Evolutionary conservation across 768 basidiomycete genomes (phyloP).

Genomic region (Pleurotus sapidus): DNA sequence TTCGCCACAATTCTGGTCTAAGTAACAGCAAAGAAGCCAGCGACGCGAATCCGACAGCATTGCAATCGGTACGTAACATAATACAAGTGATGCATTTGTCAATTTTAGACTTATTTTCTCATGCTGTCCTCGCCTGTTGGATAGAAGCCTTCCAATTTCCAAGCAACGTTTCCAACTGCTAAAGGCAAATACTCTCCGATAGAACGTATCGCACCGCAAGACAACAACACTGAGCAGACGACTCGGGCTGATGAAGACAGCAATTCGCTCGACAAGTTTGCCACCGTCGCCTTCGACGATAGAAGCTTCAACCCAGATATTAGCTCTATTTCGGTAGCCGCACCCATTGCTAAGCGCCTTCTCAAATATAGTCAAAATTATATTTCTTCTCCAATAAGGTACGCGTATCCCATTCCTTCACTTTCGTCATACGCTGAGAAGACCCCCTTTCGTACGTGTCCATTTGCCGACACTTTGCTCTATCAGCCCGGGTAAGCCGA

Average conservation of each 20-base stretch:
- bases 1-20: too few relatives aligned
- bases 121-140: neutral
- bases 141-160: neutral
- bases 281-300: neutral
- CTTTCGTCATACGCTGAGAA: too few relatives aligned
- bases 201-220: neutral
- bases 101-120: neutral
- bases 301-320: neutral
- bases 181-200: neutral
- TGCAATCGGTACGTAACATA: neutral
- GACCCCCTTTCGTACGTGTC: too few relatives aligned
- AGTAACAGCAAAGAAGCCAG: too few relatives aligned
- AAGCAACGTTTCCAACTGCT: neutral
- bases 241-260: neutral
- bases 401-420: too few relatives aligned
- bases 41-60: neutral
- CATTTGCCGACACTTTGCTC: too few relatives aligned
- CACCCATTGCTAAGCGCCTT: constrained; percentile 38
- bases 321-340: neutral
- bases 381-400: constrained; percentile 14
- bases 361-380: constrained; percentile 47
- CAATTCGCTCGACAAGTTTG: neutral
- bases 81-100: neutral
- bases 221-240: neutral
- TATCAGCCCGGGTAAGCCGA: too few relatives aligned